These are phyloP conservation scores for Rhodotorula sp. DNA, from an alignment of 1,284 basidiomycete genomes.

Conservation along the genomic window DNA sequence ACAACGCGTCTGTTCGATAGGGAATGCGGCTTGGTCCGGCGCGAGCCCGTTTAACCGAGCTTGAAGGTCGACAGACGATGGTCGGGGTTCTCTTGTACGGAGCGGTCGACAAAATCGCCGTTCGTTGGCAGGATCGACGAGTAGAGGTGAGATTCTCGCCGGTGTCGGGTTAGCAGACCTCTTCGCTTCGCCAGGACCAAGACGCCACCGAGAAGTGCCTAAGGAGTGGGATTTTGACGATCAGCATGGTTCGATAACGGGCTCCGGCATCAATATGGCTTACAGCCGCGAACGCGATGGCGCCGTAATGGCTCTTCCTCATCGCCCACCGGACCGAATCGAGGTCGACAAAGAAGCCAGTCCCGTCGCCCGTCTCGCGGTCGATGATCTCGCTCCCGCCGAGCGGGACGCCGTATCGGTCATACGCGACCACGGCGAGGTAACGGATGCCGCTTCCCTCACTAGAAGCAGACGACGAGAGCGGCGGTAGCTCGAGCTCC, in stretches of 20 bases:
- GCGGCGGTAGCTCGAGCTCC: constrained; percentile 4
- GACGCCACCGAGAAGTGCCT: neutral
- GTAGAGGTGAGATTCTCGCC: neutral
- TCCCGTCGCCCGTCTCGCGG: neutral
- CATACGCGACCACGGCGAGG: constrained; percentile 13
- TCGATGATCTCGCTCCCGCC: constrained; percentile 7
- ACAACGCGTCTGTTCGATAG: neutral
- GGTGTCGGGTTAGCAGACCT: neutral
- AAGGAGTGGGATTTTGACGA: neutral
- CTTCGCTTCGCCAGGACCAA: neutral
- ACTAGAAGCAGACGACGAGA: neutral
- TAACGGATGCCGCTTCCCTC: neutral
- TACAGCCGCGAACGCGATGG: neutral
- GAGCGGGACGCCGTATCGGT: neutral
- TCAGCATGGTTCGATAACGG: neutral
- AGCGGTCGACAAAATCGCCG: neutral
- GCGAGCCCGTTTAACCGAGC: neutral
- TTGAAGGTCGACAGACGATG: neutral
- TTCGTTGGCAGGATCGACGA: neutral
- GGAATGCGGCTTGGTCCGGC: neutral
- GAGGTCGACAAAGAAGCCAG: constrained; percentile 2
- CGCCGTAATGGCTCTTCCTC: neutral
- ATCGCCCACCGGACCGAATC: constrained; percentile 2
- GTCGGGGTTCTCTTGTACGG: neutral
- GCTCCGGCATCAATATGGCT: no score